Evolutionary conservation across 1,284 basidiomycete species (phyloP).

Genomic region (Golubevia sp.): DNA sequence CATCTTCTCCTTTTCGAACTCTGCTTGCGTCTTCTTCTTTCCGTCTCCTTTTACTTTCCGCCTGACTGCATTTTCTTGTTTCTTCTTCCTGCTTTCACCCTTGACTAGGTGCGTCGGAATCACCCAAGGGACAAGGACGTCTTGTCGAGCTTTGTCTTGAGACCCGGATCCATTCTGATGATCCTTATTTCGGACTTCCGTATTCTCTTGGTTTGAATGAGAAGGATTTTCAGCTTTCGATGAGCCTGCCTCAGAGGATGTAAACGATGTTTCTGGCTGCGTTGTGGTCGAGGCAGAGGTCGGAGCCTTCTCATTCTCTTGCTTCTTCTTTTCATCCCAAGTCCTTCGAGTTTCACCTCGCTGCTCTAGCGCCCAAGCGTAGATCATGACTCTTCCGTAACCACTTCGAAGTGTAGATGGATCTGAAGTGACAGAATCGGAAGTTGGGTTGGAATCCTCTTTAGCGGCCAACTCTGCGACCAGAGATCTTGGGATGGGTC

Average conservation of each 20-base stretch:
- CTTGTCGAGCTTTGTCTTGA: conserved; percentile 18
- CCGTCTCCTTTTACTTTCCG: neutral
- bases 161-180: neutral
- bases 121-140: conserved; percentile 59
- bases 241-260: neutral
- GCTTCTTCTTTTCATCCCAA: neutral
- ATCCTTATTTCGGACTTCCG: too few species aligned
- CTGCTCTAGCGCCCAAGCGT: conserved; percentile 98
- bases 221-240: too few species aligned
- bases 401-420: conserved; percentile 70
- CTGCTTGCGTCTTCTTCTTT: conserved; percentile 6
- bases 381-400: conserved; percentile 82
- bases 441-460: neutral
- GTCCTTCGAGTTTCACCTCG: conserved; percentile 64
- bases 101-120: conserved; percentile 5
- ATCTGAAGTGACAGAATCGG: conserved; percentile 59
- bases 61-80: neutral
- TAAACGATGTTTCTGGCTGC: too few species aligned
- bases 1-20: too few species aligned
- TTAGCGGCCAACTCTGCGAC: conserved; percentile 12
- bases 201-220: too few species aligned
- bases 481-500: conserved; percentile 64
- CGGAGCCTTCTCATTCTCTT: neutral
- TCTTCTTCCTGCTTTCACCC: neutral
- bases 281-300: neutral